Conservation (phyloP, 176 grass and related monocot genomes). For the Triticum dicoccoides region DNA sequence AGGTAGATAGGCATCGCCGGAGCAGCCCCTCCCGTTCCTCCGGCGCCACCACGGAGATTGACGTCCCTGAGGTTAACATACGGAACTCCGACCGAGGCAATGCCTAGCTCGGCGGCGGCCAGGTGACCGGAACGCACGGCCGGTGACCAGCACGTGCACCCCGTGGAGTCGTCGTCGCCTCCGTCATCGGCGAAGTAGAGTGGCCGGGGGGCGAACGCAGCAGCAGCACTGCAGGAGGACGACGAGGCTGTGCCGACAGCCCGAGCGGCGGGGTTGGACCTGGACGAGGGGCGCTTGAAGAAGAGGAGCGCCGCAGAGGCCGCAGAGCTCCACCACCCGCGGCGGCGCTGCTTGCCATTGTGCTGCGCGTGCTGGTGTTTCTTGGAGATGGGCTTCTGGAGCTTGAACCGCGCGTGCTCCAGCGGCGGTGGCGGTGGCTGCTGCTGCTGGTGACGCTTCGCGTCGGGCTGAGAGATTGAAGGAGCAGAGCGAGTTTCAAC, state of each 20-base stretch:
- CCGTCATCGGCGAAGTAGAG: slow-evolving; percentile 31
- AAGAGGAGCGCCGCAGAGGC: slow-evolving; percentile 43
- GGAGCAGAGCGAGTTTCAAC: background rate
- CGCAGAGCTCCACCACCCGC: slow-evolving; percentile 57
- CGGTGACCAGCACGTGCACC: slow-evolving; percentile 36
- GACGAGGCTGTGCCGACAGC: background rate
- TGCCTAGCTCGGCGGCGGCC: slow-evolving; percentile 41
- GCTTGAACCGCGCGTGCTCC: slow-evolving; percentile 44
- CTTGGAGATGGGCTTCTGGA: slow-evolving; percentile 55
- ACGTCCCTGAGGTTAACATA: slow-evolving; percentile 49
- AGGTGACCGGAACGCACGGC: slow-evolving; percentile 29
- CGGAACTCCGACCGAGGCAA: background rate
- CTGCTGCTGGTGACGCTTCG: background rate
- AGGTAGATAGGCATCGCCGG: slow-evolving; percentile 62
- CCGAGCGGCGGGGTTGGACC: background rate
- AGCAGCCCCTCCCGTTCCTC: background rate
- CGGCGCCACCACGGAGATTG: background rate
- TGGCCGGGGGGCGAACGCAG: background rate
- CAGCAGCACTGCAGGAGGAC: background rate
- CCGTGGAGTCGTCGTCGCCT: background rate
- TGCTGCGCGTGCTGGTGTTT: background rate
- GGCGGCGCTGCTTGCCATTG: slow-evolving; percentile 14
- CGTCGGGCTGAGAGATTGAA: slow-evolving; percentile 3
- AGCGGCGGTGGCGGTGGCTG: background rate
- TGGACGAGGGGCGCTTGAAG: slow-evolving; percentile 32